Percentiles rank a stretch among this genome's conserved stretches.
Conservation (phyloP, 1,284 basidiomycete genomes). For the Ustilago lituana region DNA sequence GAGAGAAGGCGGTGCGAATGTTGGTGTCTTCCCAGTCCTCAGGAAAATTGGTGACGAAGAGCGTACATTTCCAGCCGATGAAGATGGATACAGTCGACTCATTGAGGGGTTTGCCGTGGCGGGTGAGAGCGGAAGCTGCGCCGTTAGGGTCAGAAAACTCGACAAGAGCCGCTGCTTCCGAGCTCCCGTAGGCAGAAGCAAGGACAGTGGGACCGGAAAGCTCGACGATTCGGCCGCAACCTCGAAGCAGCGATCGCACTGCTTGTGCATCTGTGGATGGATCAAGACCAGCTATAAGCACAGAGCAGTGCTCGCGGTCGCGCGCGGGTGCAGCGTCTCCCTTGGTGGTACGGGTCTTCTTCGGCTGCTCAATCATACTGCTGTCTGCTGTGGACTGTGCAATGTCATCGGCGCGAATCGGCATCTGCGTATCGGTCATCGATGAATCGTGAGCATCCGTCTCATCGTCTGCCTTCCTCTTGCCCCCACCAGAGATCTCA, state of each 20-base stretch:
- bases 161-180: conserved; percentile 66
- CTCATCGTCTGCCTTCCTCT: conserved; percentile 51
- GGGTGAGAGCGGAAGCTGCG: conserved; percentile 85
- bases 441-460: conserved; percentile 12
- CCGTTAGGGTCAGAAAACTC: conserved; percentile 65
- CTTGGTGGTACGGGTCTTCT: conserved; percentile 53
- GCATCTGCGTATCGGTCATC: conserved; percentile 22
- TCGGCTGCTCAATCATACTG: conserved; percentile 21
- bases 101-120: conserved; percentile 84
- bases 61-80: conserved; percentile 90
- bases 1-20: conserved; percentile 78
- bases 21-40: conserved; percentile 80
- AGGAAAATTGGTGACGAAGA: conserved; percentile 97
- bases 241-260: conserved; percentile 80
- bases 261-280: conserved; percentile 74
- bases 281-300: conserved; percentile 83
- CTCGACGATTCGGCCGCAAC: conserved; percentile 68
- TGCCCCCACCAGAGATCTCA: conserved; percentile 7
- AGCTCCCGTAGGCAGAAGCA: conserved; percentile 29
- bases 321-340: conserved; percentile 64
- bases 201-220: conserved; percentile 50
- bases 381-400: not conserved
- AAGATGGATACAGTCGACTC: conserved; percentile 78
- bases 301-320: conserved; percentile 93
- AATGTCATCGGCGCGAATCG: conserved; percentile 4